Evolutionary conservation across 495 filamentous ascomycete species (phyloP).

Genomic region (Tuber indicum): DNA sequence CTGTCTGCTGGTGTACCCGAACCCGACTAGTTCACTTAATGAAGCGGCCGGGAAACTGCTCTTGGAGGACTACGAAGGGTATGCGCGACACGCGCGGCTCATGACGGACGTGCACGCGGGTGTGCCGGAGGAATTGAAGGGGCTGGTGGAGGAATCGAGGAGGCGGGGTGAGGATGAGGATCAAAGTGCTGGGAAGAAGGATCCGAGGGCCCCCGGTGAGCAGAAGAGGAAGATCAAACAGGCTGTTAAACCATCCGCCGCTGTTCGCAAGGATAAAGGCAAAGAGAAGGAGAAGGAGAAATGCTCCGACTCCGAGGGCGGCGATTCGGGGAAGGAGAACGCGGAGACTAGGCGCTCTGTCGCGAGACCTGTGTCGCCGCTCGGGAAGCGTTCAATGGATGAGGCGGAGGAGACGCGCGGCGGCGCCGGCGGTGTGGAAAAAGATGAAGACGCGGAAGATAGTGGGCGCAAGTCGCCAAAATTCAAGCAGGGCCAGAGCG

Average conservation of each 20-base stretch:
- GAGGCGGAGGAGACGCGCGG: neutral
- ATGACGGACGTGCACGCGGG: constrained; percentile 63
- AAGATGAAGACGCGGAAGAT: constrained; percentile 16
- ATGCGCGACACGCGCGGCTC: constrained; percentile 55
- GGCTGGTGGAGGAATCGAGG: constrained; percentile 53
- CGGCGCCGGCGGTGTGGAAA: neutral
- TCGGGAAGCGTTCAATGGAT: constrained; percentile 26
- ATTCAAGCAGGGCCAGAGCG: constrained; percentile 25
- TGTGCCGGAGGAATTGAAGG: constrained; percentile 48
- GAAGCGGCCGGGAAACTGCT: constrained; percentile 57
- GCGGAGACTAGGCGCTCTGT: constrained; percentile 16
- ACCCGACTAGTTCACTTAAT: constrained; percentile 65
- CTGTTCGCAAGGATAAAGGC: constrained; percentile 18
- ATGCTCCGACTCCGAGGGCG: constrained; percentile 28
- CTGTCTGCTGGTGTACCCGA: constrained; percentile 66
- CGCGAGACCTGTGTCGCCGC: constrained; percentile 18
- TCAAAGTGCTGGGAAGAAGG: constrained; percentile 25
- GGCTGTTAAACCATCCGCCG: constrained; percentile 20
- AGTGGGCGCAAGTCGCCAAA: constrained; percentile 40
- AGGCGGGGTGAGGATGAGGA: constrained; percentile 54
- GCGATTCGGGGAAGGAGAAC: constrained; percentile 39
- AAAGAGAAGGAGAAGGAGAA: constrained; percentile 17
- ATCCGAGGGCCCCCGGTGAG: constrained; percentile 29
- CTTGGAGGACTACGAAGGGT: constrained; percentile 57
- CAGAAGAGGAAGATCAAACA: constrained; percentile 29